A percentile compares a stretch with the other conserved stretches of the same genome.
Evolutionary conservation across 164 flowering plant genomes (phyloP).

Genomic region (Chimonanthus praecox): DNA sequence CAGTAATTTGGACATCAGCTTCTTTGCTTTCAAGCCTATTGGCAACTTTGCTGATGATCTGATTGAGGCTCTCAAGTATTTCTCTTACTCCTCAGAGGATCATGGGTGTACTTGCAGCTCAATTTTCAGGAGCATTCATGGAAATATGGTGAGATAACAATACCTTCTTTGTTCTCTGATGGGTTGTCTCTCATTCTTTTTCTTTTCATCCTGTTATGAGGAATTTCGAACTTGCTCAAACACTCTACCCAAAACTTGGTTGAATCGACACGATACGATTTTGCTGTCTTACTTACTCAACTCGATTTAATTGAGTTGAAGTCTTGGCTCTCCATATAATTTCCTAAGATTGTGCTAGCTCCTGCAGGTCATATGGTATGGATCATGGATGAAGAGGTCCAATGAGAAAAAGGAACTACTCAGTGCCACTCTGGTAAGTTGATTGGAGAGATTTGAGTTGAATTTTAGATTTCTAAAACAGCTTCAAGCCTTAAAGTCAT

Average conservation of each 20-base stretch:
- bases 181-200: neutral
- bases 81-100: slow-evolving; percentile 34
- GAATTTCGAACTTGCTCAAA: too few relatives aligned
- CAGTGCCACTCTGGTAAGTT: slow-evolving; percentile 35
- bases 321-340: neutral
- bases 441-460: neutral
- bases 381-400: slow-evolving; percentile 54
- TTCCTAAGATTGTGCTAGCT: neutral
- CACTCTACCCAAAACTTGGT: too few relatives aligned
- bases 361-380: slow-evolving; percentile 57
- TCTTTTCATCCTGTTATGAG: neutral
- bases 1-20: slow-evolving; percentile 39
- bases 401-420: slow-evolving; percentile 29
- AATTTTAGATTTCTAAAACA: neutral
- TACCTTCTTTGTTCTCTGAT: neutral
- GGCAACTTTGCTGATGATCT: slow-evolving; percentile 19
- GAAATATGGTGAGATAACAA: slow-evolving; percentile 41
- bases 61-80: slow-evolving; percentile 28
- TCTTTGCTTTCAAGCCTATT: slow-evolving; percentile 41
- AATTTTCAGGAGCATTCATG: slow-evolving; percentile 59
- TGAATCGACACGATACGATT: too few relatives aligned
- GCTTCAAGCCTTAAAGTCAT: neutral
- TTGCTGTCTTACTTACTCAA: too few relatives aligned
- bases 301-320: too few relatives aligned
- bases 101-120: slow-evolving; percentile 57